Evolutionary conservation across 1,139 yeast genomes (phyloP).

Genomic region (Candida freyschussii): DNA sequence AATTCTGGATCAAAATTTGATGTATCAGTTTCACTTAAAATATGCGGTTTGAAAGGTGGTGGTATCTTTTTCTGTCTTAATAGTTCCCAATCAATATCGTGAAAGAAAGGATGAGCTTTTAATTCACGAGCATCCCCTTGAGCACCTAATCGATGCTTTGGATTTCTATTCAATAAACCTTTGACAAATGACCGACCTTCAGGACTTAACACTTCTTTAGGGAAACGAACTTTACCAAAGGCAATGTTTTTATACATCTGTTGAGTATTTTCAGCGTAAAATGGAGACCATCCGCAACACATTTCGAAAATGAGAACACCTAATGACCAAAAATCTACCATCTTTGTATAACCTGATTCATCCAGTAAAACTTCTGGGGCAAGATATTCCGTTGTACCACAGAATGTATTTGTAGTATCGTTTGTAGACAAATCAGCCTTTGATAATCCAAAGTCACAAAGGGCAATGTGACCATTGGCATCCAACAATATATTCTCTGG

Average conservation of each 20-base stretch:
- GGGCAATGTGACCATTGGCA: constrained; percentile 94
- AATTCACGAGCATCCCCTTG: constrained; percentile 87
- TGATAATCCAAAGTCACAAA: constrained; percentile 94
- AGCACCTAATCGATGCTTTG: constrained; percentile 90
- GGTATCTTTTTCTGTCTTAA: constrained; percentile 79
- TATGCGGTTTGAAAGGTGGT: constrained; percentile 95
- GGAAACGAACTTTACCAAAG: constrained; percentile 94
- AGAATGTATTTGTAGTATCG: constrained; percentile 94
- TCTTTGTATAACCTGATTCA: constrained; percentile 80
- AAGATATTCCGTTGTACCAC: constrained; percentile 92
- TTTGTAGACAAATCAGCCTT: constrained; percentile 79
- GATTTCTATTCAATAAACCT: constrained; percentile 90
- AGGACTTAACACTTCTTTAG: constrained; percentile 85
- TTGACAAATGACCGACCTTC: constrained; percentile 95
- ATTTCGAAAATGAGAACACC: constrained; percentile 80
- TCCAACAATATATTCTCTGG: constrained; percentile 92
- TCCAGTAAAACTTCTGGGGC: constrained; percentile 79
- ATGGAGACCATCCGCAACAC: constrained; percentile 99
- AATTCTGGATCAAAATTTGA: constrained; percentile 97
- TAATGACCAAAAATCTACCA: constrained; percentile 85
- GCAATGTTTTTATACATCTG: constrained; percentile 99
- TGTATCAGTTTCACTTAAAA: constrained; percentile 86
- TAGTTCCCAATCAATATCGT: constrained; percentile 85
- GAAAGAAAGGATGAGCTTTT: constrained; percentile 84
- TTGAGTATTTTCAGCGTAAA: constrained; percentile 94